Evolutionary conservation across 176 grass and related monocot genomes (phyloP), one percentile per base, ranked within the genome.

Genomic region (Dendrocalamus sinicus): DNA sequence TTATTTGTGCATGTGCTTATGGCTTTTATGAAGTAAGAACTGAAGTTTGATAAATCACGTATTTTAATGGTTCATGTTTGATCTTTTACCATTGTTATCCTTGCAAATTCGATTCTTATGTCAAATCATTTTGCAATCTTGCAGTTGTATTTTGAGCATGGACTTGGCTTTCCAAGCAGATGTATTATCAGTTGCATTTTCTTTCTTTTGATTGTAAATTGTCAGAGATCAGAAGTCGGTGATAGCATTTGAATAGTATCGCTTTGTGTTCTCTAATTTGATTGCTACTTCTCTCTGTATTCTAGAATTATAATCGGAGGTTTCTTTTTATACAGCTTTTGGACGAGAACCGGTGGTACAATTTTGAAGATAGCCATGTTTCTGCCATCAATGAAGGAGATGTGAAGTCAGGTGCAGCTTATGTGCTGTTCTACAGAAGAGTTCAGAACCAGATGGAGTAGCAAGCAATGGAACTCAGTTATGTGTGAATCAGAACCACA

Each of bases 291-390:
- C 44, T 82, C 28, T 52, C 39, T 81, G 19, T 67, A 67, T 40
- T 61, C 59, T 35, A 26, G 12, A 69, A 61, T 82, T 55, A 76
- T 90, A 44, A 87, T 71, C n/a, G 22, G 10, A 86, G 65, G n/a
- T 53, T 84, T 53, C 54, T 66, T 67, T 85, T 87, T 88, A n/a
- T 78, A 55, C 88, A 99, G 97, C 84, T 99, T 68, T 84, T 99
- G 78, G 90, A 96, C n/a, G 90, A 99, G 75, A 96, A 93, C 63
- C 89, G 65, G 28, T 99, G 97, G 97, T 99, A 96, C 68, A 96
- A 89, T 92, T 99, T 99, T 73, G 97, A 99, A 77, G 97, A 99
- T 79, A 99, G 90, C 75, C 97, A 99, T 84, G 93, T 99, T 57
- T 91, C 82, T 54, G 78, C 91, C 9, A 96, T 96, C 77, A 92